phyloP scores from a whole-genome alignment of 345 rosid genomes.

The Corymbia maculata region DNA sequence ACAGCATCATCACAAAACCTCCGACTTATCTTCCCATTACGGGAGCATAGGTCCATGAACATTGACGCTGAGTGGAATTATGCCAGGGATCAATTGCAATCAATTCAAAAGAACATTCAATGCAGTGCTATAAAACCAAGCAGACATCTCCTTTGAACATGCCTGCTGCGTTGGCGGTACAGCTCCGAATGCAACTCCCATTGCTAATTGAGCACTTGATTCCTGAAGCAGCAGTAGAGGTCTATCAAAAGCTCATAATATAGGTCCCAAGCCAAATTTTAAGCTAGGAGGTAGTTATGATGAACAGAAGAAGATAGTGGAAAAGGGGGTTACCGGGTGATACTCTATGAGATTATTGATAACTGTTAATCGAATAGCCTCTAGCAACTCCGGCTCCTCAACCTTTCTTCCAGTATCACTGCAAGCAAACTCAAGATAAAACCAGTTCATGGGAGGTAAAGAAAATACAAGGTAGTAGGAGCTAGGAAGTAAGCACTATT shows the following conservation, averaged over 20 bases:
- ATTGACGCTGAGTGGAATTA: background rate
- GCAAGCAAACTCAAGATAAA: conserved; percentile 8
- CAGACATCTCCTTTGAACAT: background rate
- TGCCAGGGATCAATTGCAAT: background rate
- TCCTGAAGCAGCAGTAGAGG: conserved; percentile 47
- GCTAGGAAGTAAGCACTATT: background rate
- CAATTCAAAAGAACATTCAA: background rate
- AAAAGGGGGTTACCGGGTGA: conserved; percentile 62
- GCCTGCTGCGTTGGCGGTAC: conserved; percentile 69
- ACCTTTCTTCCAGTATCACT: conserved; percentile 92
- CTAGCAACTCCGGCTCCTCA: conserved; percentile 91
- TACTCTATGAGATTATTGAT: conserved; percentile 82
- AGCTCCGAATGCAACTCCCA: conserved; percentile 93
- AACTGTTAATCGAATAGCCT: conserved; percentile 91
- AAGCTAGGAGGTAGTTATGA: background rate
- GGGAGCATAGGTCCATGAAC: background rate
- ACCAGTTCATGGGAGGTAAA: background rate
- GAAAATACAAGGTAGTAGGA: background rate
- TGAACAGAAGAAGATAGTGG: background rate
- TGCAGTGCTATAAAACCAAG: background rate
- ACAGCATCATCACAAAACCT: background rate
- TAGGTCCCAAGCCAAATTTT: background rate
- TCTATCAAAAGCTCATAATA: background rate
- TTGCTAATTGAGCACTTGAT: conserved; percentile 92
- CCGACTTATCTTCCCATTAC: background rate